Percentiles rank a stretch among this genome's conserved stretches.
Evolutionary conservation across 2,329 filamentous ascomycete genomes (phyloP).

Genomic region (Pestalotiopsis sp.): DNA sequence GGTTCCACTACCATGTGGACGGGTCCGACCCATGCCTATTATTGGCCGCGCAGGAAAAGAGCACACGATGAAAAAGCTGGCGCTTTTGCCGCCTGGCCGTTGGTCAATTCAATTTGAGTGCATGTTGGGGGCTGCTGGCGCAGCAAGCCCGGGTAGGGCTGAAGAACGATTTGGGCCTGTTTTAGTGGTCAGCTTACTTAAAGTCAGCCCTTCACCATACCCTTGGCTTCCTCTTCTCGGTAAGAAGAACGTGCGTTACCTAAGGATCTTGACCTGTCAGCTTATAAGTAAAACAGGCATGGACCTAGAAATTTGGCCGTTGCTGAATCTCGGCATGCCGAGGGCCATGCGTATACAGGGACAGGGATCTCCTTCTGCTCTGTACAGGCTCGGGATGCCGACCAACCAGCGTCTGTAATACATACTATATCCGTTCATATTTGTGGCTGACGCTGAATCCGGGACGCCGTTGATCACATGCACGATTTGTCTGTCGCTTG

Average conservation of each 20-base stretch:
- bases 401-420: too few species aligned
- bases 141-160: background rate
- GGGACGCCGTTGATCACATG: too few species aligned
- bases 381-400: too few species aligned
- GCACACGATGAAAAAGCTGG: background rate
- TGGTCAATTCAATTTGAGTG: background rate
- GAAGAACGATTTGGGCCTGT: background rate
- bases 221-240: background rate
- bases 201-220: background rate
- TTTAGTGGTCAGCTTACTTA: background rate
- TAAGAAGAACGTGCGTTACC: background rate
- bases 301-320: background rate
- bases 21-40: background rate
- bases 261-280: background rate
- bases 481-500: too few species aligned
- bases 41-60: background rate
- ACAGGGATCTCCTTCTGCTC: too few species aligned
- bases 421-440: too few species aligned
- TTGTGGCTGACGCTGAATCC: too few species aligned
- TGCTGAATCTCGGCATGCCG: background rate
- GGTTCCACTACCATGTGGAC: background rate
- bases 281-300: background rate
- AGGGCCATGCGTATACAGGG: background rate
- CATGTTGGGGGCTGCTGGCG: background rate
- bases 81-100: background rate